Conservation (phyloP, 345 rosid genomes). For the Atalantia buxifolia region DNA sequence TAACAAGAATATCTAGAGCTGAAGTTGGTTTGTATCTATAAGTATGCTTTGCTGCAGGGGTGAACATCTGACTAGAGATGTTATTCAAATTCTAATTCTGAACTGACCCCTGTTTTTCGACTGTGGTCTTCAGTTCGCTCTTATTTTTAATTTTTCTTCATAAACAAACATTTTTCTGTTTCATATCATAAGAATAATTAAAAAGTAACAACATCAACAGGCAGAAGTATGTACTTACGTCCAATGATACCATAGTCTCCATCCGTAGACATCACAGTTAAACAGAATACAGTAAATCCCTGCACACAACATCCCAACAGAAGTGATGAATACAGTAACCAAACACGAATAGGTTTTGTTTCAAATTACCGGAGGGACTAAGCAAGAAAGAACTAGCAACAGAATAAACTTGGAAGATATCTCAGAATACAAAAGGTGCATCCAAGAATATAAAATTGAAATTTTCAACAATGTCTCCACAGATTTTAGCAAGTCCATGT, state of each 20-base stretch:
- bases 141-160: not conserved
- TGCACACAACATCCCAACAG: slow-evolving; percentile 14
- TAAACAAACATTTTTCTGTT: not conserved
- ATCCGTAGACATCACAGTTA: slow-evolving; percentile 16
- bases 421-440: not conserved
- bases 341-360: not conserved
- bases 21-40: not conserved
- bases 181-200: not conserved
- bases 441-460: not conserved
- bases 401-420: not conserved
- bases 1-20: too few relatives aligned
- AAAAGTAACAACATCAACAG: not conserved
- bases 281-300: slow-evolving; percentile 27
- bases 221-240: slow-evolving; percentile 20
- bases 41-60: not conserved
- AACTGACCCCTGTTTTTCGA: too few relatives aligned
- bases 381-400: not conserved
- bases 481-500: not conserved
- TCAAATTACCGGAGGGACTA: not conserved
- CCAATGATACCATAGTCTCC: slow-evolving; percentile 31
- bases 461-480: not conserved
- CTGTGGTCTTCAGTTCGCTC: not conserved
- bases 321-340: not conserved
- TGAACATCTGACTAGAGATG: not conserved
- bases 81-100: too few relatives aligned